phyloP scores from a whole-genome alignment of 306 rosid species.

The Casuarina glauca region DNA sequence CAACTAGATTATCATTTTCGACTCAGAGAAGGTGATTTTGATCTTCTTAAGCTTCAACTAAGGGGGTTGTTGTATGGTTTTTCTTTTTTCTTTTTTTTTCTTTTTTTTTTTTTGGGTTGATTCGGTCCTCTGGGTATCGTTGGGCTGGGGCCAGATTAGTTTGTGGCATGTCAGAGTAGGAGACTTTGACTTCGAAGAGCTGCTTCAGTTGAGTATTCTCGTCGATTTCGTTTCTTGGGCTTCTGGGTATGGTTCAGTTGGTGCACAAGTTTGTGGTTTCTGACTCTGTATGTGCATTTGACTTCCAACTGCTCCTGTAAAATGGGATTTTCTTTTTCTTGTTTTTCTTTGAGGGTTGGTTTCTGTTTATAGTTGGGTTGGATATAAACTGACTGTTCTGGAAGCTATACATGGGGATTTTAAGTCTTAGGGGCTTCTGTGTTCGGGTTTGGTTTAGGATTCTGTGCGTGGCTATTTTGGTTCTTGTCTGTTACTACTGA shows the following conservation, averaged over 20 bases:
- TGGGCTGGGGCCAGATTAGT: slow-evolving; percentile 39
- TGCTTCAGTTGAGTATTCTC: slow-evolving; percentile 26
- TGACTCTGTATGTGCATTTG: slow-evolving; percentile 13
- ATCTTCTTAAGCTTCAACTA: slow-evolving; percentile 24
- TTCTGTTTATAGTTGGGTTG: background rate
- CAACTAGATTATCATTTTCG: slow-evolving; percentile 4
- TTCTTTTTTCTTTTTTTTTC: background rate
- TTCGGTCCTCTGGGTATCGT: slow-evolving; percentile 20
- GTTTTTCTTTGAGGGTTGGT: background rate
- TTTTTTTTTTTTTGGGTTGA: slow-evolving; percentile 2
- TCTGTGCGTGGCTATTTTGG: background rate
- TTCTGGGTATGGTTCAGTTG: slow-evolving; percentile 28
- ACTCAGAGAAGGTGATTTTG: slow-evolving; percentile 19
- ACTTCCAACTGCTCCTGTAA: slow-evolving; percentile 8
- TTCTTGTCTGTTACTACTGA: background rate
- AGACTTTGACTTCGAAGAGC: slow-evolving; percentile 39
- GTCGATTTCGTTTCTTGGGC: slow-evolving; percentile 26
- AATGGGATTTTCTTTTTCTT: slow-evolving; percentile 5
- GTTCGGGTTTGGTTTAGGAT: slow-evolving; percentile 1
- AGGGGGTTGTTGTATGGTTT: background rate
- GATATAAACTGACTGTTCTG: background rate
- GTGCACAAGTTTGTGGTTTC: slow-evolving; percentile 23
- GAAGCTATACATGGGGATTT: background rate
- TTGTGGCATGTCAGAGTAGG: slow-evolving; percentile 33
- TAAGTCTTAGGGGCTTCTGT: background rate